Base-by-base conservation (phyloP, 257 asterid species). In the Solanum etuberosum region DNA sequence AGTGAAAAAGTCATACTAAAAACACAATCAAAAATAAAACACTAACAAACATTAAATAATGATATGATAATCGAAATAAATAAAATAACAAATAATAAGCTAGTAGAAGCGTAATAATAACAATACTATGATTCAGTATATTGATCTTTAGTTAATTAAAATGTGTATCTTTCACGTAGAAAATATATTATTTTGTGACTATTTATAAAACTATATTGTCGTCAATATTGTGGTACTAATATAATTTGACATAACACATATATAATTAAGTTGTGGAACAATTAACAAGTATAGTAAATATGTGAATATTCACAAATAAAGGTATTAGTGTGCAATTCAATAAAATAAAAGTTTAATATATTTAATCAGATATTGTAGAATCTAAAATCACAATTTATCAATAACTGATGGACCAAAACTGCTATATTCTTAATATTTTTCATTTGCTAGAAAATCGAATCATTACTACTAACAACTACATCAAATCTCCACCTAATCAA, bases 401-500 rank as follows among this genome's bases (percentile, higher is more conserved):
- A 1, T 83, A 10, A 54, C 0, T 1, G 4, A 83, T 9, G 27
- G 40, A 83, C 10, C 38, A 83, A 48, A 46, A 31, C 18, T 83
- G 31, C 3, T 54, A 51, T 83, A 18, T 82, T 51, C 63, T 27
- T 82, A 81, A 46, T 40, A 23, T 83, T 83, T 32, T 83, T 83
- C 25, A 83, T 34, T 61, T 83, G 40, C 18, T 63, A 57, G 34
- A 40, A 87, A 70, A 86, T 90, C 91, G 88, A 88, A 92, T 89
- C 90, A 83, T 83, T 82, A 72, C 87, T 71, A 78, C 85, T 81
- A 86, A 88, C 86, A 89, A 87, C 90, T 84, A 87, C 82, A 88
- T 89, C 90, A 65, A 73, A 85, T 61, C 80, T 15, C 81, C 87
- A 84, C 78, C 89, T 86, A 88, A 87, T 91, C 88, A 92, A 88